Percentiles rank a stretch among this genome's conserved stretches.
Evolutionary conservation across 352 stramenopile genomes (phyloP).

Genomic region (Phytophthora cactorum): DNA sequence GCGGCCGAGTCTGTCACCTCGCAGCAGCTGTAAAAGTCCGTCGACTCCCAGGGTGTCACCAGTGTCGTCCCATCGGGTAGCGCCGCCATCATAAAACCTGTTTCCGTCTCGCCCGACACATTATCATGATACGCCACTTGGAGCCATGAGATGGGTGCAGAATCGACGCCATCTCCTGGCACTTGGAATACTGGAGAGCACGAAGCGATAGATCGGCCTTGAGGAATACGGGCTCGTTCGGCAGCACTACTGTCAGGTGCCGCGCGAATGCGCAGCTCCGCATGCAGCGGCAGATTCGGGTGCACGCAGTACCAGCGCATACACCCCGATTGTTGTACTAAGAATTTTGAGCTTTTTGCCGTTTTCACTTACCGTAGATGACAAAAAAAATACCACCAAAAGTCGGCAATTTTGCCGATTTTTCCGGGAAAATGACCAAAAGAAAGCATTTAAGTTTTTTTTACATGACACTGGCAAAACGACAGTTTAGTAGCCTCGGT

Average conservation of each 20-base stretch:
- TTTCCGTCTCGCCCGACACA: constrained; percentile 28
- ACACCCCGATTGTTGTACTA: not conserved
- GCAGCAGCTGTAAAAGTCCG: constrained; percentile 54
- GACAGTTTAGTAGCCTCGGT: too few relatives aligned
- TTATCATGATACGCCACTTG: constrained; percentile 54
- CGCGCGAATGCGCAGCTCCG: constrained; percentile 68
- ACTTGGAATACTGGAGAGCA: constrained; percentile 45
- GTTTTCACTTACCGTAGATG: too few relatives aligned
- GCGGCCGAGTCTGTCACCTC: constrained; percentile 40
- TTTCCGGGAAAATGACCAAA: too few relatives aligned
- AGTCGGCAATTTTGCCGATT: too few relatives aligned
- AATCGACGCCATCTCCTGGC: constrained; percentile 11
- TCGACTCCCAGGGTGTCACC: constrained; percentile 59
- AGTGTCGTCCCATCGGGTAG: constrained; percentile 51
- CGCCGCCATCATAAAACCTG: constrained; percentile 62
- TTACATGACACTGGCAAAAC: too few relatives aligned
- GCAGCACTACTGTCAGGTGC: constrained; percentile 52
- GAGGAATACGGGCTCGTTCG: constrained; percentile 50
- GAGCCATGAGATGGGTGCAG: constrained; percentile 50
- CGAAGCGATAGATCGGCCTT: constrained; percentile 56
- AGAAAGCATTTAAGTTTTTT: too few relatives aligned
- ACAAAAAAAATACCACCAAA: too few relatives aligned
- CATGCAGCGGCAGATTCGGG: constrained; percentile 57
- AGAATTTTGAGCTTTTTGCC: too few relatives aligned
- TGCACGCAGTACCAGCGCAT: constrained; percentile 84